A percentile compares a stretch with the other conserved stretches of the same genome.
These are phyloP conservation scores for Coniferiporia weirii DNA, from an alignment of 1,284 basidiomycete genomes.

Conservation along the genomic window DNA sequence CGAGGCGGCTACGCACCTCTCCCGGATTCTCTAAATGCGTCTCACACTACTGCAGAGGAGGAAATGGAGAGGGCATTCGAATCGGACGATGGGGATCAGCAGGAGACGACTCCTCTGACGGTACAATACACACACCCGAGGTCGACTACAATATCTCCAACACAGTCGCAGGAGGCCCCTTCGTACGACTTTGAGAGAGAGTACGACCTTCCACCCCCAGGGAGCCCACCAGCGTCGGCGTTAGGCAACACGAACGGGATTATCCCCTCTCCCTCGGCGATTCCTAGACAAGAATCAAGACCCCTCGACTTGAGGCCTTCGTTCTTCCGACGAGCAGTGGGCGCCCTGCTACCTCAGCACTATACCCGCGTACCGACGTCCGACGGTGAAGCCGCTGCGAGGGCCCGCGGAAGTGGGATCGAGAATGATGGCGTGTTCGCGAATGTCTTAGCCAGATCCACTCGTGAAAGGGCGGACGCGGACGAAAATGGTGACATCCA, in stretches of 20 bases:
- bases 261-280: slow-evolving; percentile 38
- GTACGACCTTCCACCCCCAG: slow-evolving; percentile 69
- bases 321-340: slow-evolving; percentile 57
- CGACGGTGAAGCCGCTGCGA: slow-evolving; percentile 26
- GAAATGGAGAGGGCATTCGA: slow-evolving; percentile 68
- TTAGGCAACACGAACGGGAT: slow-evolving; percentile 81
- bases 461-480: slow-evolving; percentile 34
- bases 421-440: slow-evolving; percentile 95
- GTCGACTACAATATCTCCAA: background rate
- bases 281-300: slow-evolving; percentile 15
- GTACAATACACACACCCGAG: slow-evolving; percentile 18
- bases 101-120: slow-evolving; percentile 34
- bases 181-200: slow-evolving; percentile 82
- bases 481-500: slow-evolving; percentile 57
- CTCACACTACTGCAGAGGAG: background rate
- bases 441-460: slow-evolving; percentile 91
- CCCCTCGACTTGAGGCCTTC: slow-evolving; percentile 33
- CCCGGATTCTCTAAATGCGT: background rate
- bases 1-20: background rate
- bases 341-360: slow-evolving; percentile 69
- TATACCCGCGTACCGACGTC: slow-evolving; percentile 57
- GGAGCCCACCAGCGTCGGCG: slow-evolving; percentile 65
- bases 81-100: slow-evolving; percentile 45
- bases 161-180: slow-evolving; percentile 14
- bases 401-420: slow-evolving; percentile 64